Evolutionary conservation across 2,329 filamentous ascomycete species (phyloP), one percentile per base, ranked within the genome.

Genomic region (Mariannaea elegans): DNA sequence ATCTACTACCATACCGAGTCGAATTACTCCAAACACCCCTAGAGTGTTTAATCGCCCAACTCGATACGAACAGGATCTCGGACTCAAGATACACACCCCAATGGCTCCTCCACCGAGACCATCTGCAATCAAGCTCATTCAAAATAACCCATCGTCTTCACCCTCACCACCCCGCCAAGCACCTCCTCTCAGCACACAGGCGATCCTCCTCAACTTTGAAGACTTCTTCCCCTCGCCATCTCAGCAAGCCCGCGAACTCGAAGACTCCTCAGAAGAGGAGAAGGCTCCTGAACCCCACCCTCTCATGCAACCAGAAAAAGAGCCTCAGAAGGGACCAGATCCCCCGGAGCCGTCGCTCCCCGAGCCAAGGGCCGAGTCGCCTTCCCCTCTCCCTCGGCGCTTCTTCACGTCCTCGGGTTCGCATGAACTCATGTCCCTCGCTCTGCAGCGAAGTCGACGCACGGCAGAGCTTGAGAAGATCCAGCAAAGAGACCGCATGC

Each of bases 151-250:
- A 2, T 50, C 57, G 24, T 49, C 64, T 32, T 63, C 57, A 19
- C 54, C 60, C 12, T 66, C 64, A 9, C 60, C 54, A 3, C 65
- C 65, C 1, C 64, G 32, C 1, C 70, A 73, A 34, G 42, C 57
- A 2, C 75, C 75, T 3, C 77, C 76, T 2, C 65, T 73, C 21
- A 83, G 81, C 63, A 87, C 84, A 0, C 84, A 86, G 60, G 75
- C 79, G 8, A 85, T 87, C n/a, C 73, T 86, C 8, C 72, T 78
- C 38, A 77, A 84, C 59, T 66, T 83, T 7, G 83, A 85, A 36
- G 83, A 85, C 53, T 80, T 86, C 61, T 83, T 86, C 42, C 84
- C 84, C 1, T 82, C 80, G n/a, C 78, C 82, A 0, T 85, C 83
- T 0, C 85, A 88, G 65, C 82, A 86, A 68, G 76, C 78, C 7